Conservation (phyloP, 352 stramenopile species). For the Phytophthora pluvialis region DNA sequence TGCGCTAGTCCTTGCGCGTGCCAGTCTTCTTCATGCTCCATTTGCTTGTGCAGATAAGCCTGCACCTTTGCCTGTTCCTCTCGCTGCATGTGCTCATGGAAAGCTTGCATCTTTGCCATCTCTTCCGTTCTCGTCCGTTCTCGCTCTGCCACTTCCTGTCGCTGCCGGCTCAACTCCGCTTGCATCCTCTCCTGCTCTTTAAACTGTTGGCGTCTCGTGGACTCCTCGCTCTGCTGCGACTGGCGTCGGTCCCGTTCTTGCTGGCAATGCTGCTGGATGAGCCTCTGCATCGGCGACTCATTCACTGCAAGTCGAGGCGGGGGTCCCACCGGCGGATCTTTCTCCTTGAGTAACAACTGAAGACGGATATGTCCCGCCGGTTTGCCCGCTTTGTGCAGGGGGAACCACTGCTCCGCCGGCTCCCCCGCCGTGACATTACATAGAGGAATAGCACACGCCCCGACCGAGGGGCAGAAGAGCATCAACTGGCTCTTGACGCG, state of each 20-base stretch:
- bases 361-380: constrained; percentile 55
- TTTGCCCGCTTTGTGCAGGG: constrained; percentile 53
- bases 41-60: constrained; percentile 30
- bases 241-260: constrained; percentile 31
- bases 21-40: constrained; percentile 30
- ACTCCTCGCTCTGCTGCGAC: constrained; percentile 12
- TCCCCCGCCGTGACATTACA: constrained; percentile 49
- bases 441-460: constrained; percentile 61
- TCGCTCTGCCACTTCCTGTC: constrained; percentile 12
- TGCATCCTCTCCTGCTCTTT: constrained; percentile 29
- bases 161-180: constrained; percentile 12
- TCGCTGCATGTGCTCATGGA: constrained; percentile 21
- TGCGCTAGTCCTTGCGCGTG: constrained; percentile 6
- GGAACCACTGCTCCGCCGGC: constrained; percentile 67
- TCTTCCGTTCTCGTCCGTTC: constrained; percentile 19
- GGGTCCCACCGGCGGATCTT: constrained; percentile 9
- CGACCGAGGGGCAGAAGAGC: constrained; percentile 62
- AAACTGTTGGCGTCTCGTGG: constrained; percentile 26
- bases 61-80: constrained; percentile 28
- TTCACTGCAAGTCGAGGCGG: constrained; percentile 22
- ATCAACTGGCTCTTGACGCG: constrained; percentile 73
- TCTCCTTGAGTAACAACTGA: constrained; percentile 47
- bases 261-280: constrained; percentile 30
- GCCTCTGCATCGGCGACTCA: constrained; percentile 35
- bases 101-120: constrained; percentile 15